Evolutionary conservation across 352 stramenopile species (phyloP), one percentile per base, ranked within the genome.

Genomic region (Globisporangium splendens): DNA sequence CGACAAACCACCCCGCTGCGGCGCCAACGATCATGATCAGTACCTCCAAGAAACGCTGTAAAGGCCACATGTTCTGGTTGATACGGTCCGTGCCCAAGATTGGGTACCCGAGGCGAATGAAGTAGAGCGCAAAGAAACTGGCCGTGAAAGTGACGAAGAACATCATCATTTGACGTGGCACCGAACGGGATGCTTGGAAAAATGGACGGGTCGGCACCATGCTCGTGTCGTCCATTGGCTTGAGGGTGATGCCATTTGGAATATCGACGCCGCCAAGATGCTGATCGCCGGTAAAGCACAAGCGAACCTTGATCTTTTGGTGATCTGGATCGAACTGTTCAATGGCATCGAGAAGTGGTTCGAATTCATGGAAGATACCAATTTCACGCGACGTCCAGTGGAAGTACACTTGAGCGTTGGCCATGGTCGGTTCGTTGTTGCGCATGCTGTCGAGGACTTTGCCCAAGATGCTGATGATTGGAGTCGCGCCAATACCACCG

Each of bases 401-500:
- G 67, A 88, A 91, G 66, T 93, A 93, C 10, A 93, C 83, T 46
- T 88, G 72, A 20, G 81, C 86, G 52, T 88, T 72, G 22, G 66
- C 66, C 64, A 91, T 76, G 52, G 74, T 84, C 3, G 79, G 75
- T 59, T 95, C 83, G 59, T 83, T 82, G 67, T 86, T 91, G 62
- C 79, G 78, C 75, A 88, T 89, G 46, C 74, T 79, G 56, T 93
- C 79, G 14, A 89, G 67, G 46, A 96, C 86, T 60, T 96, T 90
- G 53, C 88, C 87, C 12, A 97, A 54, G 35, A 97, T 83, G 47
- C 82, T 94, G 48, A 96, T 90, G 39, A 96, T 77, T 8, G 91
- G 91, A 1, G 91, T 97, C 8, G 88, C 77, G 20, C 91, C 89
- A 51, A 97, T 96, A 54, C 90, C 90, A 72, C 84, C 84, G 35